Base-by-base conservation (phyloP, 176 grass and related monocot species). In the Oryza meyeriana region DNA sequence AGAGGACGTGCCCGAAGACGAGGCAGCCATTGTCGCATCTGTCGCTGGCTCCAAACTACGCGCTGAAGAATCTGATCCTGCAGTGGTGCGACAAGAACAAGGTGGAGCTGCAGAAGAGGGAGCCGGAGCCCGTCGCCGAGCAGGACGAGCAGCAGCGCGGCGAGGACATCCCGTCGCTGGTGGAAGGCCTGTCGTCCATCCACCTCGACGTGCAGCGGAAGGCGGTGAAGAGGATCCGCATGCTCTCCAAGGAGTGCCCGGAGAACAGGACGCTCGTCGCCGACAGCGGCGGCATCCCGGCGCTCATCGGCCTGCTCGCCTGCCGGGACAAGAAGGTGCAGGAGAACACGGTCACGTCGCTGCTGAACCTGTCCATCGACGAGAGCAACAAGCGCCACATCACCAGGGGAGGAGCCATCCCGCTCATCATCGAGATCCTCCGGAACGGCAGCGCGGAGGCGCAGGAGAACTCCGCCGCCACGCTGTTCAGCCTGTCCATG, bases 81-180 rank as follows among this genome's bases (percentile, higher is more conserved):
- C 80, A 94, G 34, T 94, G 92, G 92, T 91, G 92, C 79, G 89
- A 91, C 68, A 91, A 79, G 86, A 69, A 94, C 75, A 94, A 85
- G 64, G 89, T 94, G 31, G 92, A 94, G 67, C 80, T 91, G 34
- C 84, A 85, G 84, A 94, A 91, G 82, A 45, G 84, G 65, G 89
- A 91, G 58, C 66, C 83, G 11, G 76, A 88, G 35, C 82, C 76
- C 1, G 80, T 61, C 12, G 57, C 57, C 1, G 85, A 84, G 61
- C 72, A 38, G 64, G 77, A 64, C 31, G 72, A 25, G 41, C 73
- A 45, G 2, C 62, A 38, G 50, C 50, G 20, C 13, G 80, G 57
- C 41, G 82, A 90, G 77, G 83, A 84, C 44, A 94, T 94, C 74
- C 77, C 92, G 5, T 91, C 92, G 5, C 63, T 91, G 68, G 87